A percentile compares a stretch with the other conserved stretches of the same genome.
phyloP scores from a whole-genome alignment of 768 basidiomycete genomes.

The Suillus bovinus region DNA sequence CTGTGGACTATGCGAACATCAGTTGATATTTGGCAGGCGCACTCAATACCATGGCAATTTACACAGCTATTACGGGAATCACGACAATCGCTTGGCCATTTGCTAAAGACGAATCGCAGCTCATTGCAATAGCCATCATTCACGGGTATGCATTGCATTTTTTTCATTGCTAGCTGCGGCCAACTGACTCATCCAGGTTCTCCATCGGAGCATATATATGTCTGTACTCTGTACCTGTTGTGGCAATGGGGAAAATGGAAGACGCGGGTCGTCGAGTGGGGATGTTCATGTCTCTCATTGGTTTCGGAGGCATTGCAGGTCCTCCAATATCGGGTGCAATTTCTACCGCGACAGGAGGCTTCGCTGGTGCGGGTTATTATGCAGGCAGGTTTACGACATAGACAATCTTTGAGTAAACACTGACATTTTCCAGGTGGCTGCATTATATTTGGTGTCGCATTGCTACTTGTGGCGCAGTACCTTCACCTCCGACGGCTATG shows the following conservation, averaged over 20 bases:
- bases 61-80: conserved; percentile 52
- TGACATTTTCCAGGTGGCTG: conserved; percentile 31
- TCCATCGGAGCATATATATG: conserved; percentile 63
- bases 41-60: conserved; percentile 68
- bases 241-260: conserved; percentile 56
- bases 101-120: conserved; percentile 40
- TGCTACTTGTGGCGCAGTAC: conserved; percentile 42
- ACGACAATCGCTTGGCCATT: conserved; percentile 76
- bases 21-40: conserved; percentile 44
- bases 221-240: conserved; percentile 54
- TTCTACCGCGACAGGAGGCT: conserved; percentile 50
- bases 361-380: conserved; percentile 35
- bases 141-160: conserved; percentile 54
- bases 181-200: conserved; percentile 38
- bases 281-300: conserved; percentile 59
- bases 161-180: too few relatives aligned
- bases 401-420: background rate
- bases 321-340: conserved; percentile 78
- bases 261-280: conserved; percentile 69
- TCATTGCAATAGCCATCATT: conserved; percentile 55
- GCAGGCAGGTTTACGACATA: conserved; percentile 31
- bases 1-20: background rate
- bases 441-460: conserved; percentile 40
- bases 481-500: conserved; percentile 39
- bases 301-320: conserved; percentile 64